Evolutionary conservation across 2,329 filamentous ascomycete species (phyloP), one percentile per base, ranked within the genome.

Genomic region (Cytospora paraplurivora): DNA sequence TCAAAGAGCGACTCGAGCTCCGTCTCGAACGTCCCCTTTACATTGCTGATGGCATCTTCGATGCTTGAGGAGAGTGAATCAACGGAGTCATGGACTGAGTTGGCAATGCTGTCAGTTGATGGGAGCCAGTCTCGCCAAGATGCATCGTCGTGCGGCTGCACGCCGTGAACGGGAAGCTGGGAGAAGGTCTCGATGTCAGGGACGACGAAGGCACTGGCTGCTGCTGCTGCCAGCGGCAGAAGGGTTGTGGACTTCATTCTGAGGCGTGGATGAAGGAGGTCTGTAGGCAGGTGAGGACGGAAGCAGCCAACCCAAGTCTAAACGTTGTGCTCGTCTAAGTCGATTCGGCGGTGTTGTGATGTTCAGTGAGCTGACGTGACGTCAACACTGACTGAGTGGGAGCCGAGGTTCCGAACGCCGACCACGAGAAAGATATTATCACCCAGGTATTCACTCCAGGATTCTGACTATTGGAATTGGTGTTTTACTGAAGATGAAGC

Each of bases 1-100:
- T 76, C 73, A 38, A 74, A 73, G 41, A 75, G 73, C 49, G 72
- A 70, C 56, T 76, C 73, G 41, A 70, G 69, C 34, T 55, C 51
- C 4, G 50, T 41, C 56, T 62, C 52, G 55, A 66, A 44, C 35
- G 53, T 59, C 5, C 21, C 47, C 59, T 67, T 59, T 58, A 67
- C 56, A 27, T 62, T 49, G 19, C 69, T 21, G 55, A 67, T 56
- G 61, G 61, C 52, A 38, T 63, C 64, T 32, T 65, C 62, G 11
- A 66, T 38, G 56, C 62, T 53, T 1, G 65, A 44, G 7, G 64
- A 63, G 33, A 68, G 41, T 7, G 62, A 59, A 15, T 68, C 63
- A 21, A 68, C 56, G 32, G 59, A 56, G 13, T 67, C 62, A 13
- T 66, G 59, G 44, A 62, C 47, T 7, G 64, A 59, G 4, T 60